Evolutionary conservation across 352 stramenopile species (phyloP).

Genomic region (Phytophthora tubulina): DNA sequence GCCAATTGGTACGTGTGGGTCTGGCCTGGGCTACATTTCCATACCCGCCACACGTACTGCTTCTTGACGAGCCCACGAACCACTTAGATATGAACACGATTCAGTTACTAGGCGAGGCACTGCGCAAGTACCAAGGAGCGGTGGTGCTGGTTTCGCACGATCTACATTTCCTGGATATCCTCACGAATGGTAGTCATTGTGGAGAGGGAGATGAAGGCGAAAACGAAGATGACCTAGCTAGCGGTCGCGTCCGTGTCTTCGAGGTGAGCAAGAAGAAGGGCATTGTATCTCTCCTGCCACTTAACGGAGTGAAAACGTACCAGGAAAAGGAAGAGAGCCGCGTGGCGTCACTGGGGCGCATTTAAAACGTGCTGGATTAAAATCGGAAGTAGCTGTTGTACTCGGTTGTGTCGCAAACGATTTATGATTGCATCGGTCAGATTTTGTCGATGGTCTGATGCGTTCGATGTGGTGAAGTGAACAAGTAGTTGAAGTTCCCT

Average conservation of each 20-base stretch:
- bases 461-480: no score
- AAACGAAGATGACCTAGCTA: slow-evolving; percentile 16
- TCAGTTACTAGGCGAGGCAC: slow-evolving; percentile 69
- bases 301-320: slow-evolving; percentile 51
- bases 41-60: slow-evolving; percentile 91
- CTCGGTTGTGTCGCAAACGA: no score
- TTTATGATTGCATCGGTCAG: no score
- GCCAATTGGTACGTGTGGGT: slow-evolving; percentile 61
- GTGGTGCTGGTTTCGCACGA: slow-evolving; percentile 79
- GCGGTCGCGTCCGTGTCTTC: slow-evolving; percentile 46
- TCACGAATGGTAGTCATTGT: slow-evolving; percentile 32
- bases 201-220: slow-evolving; percentile 25
- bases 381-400: no score
- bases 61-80: slow-evolving; percentile 94
- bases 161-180: slow-evolving; percentile 65
- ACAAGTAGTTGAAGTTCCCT: no score
- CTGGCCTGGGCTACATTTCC: slow-evolving; percentile 70
- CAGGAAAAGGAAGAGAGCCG: slow-evolving; percentile 54
- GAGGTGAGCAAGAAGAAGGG: slow-evolving; percentile 66
- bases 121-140: slow-evolving; percentile 63
- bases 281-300: slow-evolving; percentile 42
- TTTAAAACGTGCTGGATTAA: slow-evolving; percentile 23
- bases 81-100: slow-evolving; percentile 94
- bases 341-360: slow-evolving; percentile 51
- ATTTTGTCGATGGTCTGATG: no score